Evolutionary conservation across 495 filamentous ascomycete genomes (phyloP).

Genomic region (Neurospora sublineolata): DNA sequence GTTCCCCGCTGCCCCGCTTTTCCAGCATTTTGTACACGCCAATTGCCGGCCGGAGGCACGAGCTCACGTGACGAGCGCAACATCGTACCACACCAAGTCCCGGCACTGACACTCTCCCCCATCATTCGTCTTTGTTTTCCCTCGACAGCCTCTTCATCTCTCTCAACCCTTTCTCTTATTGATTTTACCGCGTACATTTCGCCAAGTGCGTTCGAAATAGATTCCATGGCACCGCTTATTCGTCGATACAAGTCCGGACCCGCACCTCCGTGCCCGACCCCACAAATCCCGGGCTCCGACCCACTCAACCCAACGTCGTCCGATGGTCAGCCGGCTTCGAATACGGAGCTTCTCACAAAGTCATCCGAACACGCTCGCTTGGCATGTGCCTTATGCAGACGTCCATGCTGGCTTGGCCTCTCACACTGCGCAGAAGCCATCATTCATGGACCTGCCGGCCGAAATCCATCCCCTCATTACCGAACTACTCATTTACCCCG

Average conservation of each 20-base stretch:
- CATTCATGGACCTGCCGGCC: slow-evolving; percentile 35
- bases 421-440: background rate
- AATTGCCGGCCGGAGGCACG: background rate
- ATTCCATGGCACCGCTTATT: background rate
- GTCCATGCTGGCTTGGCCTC: background rate
- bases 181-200: background rate
- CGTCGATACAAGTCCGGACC: background rate
- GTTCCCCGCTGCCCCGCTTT: background rate
- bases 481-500: slow-evolving; percentile 43
- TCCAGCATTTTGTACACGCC: background rate
- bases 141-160: background rate
- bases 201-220: background rate
- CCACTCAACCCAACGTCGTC: background rate
- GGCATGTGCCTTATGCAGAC: background rate
- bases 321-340: background rate
- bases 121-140: background rate
- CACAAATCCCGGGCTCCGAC: background rate
- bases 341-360: background rate
- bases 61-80: background rate
- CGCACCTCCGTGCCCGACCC: background rate
- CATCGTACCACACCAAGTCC: background rate
- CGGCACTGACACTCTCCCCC: background rate
- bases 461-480: slow-evolving; percentile 50
- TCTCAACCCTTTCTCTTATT: background rate
- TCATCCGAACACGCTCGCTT: background rate